Percentiles rank a stretch among this genome's conserved stretches.
phyloP scores from a whole-genome alignment of 2,329 filamentous ascomycete species.

The Bipolaris cookei region DNA sequence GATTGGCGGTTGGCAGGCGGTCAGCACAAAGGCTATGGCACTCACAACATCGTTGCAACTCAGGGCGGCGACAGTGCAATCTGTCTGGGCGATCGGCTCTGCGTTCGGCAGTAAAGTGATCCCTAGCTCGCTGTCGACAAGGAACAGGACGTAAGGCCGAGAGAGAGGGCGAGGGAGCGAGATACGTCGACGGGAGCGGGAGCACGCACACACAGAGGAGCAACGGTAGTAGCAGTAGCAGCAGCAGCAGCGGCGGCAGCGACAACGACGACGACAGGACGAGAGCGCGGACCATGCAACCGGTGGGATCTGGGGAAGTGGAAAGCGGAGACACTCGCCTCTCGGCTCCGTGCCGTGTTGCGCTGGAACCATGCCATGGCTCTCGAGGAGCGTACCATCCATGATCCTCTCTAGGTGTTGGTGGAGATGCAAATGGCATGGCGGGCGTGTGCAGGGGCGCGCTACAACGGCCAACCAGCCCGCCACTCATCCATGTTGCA shows the following conservation, averaged over 20 bases:
- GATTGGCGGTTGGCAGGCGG: slow-evolving; percentile 34
- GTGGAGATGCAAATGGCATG: slow-evolving; percentile 5
- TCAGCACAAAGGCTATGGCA: slow-evolving; percentile 22
- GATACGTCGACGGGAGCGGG: slow-evolving; percentile 2
- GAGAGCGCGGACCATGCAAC: slow-evolving; percentile 16
- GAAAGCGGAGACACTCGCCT: slow-evolving; percentile 17
- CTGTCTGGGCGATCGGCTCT: slow-evolving; percentile 25
- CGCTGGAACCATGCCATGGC: not conserved
- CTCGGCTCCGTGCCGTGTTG: slow-evolving; percentile 12
- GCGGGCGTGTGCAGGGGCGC: not conserved
- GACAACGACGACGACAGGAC: not conserved
- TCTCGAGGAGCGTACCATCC: not conserved
- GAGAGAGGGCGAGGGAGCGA: not conserved
- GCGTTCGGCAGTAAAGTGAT: slow-evolving; percentile 15
- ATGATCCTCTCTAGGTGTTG: not conserved
- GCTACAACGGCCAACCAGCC: not conserved
- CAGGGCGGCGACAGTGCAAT: slow-evolving; percentile 33
- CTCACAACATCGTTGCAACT: slow-evolving; percentile 43
- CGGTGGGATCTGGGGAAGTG: slow-evolving; percentile 22
- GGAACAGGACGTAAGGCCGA: slow-evolving; percentile 12
- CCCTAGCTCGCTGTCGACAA: slow-evolving; percentile 19
- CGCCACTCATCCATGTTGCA: slow-evolving; percentile 1
- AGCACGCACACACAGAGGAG: slow-evolving; percentile 1
- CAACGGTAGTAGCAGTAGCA: not conserved
- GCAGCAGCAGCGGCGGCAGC: not conserved